Conservation (phyloP, 306 rosid species). For the Pachyrhizus erosus region DNA sequence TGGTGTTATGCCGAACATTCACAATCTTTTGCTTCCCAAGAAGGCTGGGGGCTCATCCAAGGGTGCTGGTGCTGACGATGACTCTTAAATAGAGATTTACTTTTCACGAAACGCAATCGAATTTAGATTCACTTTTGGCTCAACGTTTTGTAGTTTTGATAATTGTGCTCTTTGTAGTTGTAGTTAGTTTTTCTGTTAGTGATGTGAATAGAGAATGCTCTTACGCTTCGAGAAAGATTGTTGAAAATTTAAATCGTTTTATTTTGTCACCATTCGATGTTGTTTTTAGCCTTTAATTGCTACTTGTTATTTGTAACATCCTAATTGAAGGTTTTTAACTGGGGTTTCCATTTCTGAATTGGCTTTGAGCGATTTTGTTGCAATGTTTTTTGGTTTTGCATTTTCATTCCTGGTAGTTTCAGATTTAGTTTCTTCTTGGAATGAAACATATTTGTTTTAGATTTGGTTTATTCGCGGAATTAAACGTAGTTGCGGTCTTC, state of each 20-base stretch:
- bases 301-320: not conserved
- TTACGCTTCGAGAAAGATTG: constrained; percentile 8
- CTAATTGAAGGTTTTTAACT: too few species aligned
- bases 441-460: too few species aligned
- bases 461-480: too few species aligned
- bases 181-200: constrained; percentile 49
- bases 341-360: too few species aligned
- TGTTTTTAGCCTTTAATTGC: not conserved
- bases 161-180: constrained; percentile 29
- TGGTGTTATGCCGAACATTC: constrained; percentile 98
- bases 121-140: not conserved
- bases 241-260: not conserved
- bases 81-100: constrained; percentile 40
- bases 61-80: constrained; percentile 73
- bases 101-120: not conserved
- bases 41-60: constrained; percentile 77
- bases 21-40: constrained; percentile 88
- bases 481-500: too few species aligned
- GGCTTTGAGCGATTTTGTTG: too few species aligned
- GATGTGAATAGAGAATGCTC: constrained; percentile 66
- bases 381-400: too few species aligned
- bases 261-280: not conserved
- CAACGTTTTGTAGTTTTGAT: not conserved
- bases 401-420: too few species aligned
- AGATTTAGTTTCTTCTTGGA: too few species aligned